A percentile compares a stretch with the other conserved stretches of the same genome.
Evolutionary conservation across 202 grass and related monocot genomes (phyloP).

Genomic region (Eragrostis tef): DNA sequence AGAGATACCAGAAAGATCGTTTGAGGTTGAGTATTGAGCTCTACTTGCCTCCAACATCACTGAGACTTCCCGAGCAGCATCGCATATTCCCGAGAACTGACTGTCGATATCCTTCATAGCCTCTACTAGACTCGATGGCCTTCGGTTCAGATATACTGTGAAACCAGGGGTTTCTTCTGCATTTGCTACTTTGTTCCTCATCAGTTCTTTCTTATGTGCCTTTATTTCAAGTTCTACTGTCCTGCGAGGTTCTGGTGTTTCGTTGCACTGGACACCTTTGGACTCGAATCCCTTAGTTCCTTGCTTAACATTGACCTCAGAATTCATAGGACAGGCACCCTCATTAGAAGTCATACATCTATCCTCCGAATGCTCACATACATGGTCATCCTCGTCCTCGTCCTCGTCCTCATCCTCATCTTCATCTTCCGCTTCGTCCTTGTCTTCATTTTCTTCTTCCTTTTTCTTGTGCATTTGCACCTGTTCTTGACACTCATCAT

Average conservation of each 20-base stretch:
- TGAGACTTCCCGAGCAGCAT: conserved; percentile 80
- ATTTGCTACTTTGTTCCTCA: conserved; percentile 62
- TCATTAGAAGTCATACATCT: too few relatives aligned
- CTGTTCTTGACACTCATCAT: conserved; percentile 52
- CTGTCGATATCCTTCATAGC: conserved; percentile 80
- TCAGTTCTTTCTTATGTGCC: conserved; percentile 69
- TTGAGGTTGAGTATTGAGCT: conserved; percentile 77
- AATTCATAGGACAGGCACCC: too few relatives aligned
- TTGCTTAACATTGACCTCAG: too few relatives aligned
- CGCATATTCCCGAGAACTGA: conserved; percentile 80
- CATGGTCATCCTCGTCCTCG: too few relatives aligned
- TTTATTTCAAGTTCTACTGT: conserved; percentile 61
- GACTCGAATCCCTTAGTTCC: too few relatives aligned
- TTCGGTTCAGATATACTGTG: conserved; percentile 84
- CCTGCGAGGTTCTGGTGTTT: too few relatives aligned
- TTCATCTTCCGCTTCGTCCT: too few relatives aligned
- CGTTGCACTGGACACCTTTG: too few relatives aligned
- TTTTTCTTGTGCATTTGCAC: conserved; percentile 43
- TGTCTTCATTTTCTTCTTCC: conserved; percentile 46
- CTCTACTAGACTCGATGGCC: too few relatives aligned
- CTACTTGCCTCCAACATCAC: conserved; percentile 86
- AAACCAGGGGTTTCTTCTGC: conserved; percentile 84
- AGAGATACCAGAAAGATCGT: conserved; percentile 79
- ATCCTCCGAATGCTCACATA: too few relatives aligned
- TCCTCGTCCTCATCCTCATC: too few relatives aligned